phyloP scores from a whole-genome alignment of 1,284 basidiomycete genomes.

The Leccinum fallax region DNA sequence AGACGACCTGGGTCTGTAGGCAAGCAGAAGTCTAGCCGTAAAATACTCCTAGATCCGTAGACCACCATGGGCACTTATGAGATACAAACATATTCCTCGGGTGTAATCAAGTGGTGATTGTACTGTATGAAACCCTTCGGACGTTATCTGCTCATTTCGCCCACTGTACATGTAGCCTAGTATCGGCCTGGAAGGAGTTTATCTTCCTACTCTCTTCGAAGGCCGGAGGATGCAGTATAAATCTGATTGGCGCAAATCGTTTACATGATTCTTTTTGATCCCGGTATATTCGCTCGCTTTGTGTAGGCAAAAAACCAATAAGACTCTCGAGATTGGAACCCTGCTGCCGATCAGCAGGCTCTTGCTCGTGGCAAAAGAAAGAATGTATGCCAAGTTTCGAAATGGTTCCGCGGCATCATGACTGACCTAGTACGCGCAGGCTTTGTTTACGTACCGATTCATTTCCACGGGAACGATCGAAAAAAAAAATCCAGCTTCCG shows the following conservation, averaged over 20 bases:
- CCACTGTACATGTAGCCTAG: constrained; percentile 50
- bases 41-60: too few relatives aligned
- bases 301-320: background rate
- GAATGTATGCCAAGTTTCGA: constrained; percentile 65
- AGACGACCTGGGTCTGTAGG: too few relatives aligned
- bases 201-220: constrained; percentile 96
- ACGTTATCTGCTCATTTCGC: constrained; percentile 77
- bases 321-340: constrained; percentile 85
- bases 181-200: constrained; percentile 94
- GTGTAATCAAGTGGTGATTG: constrained; percentile 84
- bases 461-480: constrained; percentile 98
- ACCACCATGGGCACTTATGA: too few relatives aligned
- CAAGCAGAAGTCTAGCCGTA: too few relatives aligned
- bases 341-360: constrained; percentile 97
- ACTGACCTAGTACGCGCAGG: constrained; percentile 47
- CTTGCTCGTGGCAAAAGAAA: constrained; percentile 98
- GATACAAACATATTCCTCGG: too few relatives aligned
- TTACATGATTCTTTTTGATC: constrained; percentile 89
- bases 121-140: constrained; percentile 97
- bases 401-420: background rate
- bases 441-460: constrained; percentile 91
- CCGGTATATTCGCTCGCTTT: constrained; percentile 51
- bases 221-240: constrained; percentile 98
- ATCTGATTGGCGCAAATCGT: constrained; percentile 96
- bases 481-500: constrained; percentile 90